Conservation (phyloP, 495 filamentous ascomycete species). For the Penicillium argentinense region DNA sequence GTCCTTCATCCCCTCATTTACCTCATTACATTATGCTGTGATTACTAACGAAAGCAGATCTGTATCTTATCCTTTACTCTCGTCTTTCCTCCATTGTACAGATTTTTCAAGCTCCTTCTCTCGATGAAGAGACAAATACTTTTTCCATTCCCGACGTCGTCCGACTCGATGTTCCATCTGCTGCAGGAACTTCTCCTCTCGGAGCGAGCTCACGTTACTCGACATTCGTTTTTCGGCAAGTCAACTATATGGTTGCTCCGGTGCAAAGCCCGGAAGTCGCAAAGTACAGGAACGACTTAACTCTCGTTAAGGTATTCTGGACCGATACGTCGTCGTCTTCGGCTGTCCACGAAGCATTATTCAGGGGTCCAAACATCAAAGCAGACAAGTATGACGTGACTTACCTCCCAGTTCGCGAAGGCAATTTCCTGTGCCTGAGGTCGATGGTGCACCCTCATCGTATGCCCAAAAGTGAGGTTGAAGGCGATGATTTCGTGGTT, state of each 20-base stretch:
- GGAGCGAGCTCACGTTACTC: conserved; percentile 20
- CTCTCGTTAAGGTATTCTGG: conserved; percentile 40
- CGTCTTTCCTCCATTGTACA: conserved; percentile 37
- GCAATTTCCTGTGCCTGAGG: background rate
- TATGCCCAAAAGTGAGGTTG: background rate
- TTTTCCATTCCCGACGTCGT: conserved; percentile 41
- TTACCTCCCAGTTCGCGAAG: too few species aligned
- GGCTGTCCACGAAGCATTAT: conserved; percentile 38
- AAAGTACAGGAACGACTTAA: conserved; percentile 21
- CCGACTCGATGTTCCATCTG: conserved; percentile 34
- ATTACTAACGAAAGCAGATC: conserved; percentile 20
- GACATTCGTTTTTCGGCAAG: conserved; percentile 38
- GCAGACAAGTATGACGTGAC: conserved; percentile 5
- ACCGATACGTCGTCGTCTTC: conserved; percentile 30
- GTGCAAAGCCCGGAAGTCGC: conserved; percentile 6
- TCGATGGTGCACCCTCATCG: background rate
- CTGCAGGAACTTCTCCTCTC: background rate
- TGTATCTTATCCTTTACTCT: conserved; percentile 46
- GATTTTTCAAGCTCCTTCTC: conserved; percentile 34
- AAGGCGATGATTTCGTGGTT: conserved; percentile 33
- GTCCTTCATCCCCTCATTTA: conserved; percentile 3
- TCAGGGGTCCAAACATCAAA: conserved; percentile 14
- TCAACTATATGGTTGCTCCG: conserved; percentile 27
- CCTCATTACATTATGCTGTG: too few species aligned
- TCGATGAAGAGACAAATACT: conserved; percentile 15